A percentile compares a stretch with the other conserved stretches of the same genome.
These are phyloP conservation scores for Gymnopilus junonius DNA, from an alignment of 768 basidiomycete species.

Conservation along the genomic window DNA sequence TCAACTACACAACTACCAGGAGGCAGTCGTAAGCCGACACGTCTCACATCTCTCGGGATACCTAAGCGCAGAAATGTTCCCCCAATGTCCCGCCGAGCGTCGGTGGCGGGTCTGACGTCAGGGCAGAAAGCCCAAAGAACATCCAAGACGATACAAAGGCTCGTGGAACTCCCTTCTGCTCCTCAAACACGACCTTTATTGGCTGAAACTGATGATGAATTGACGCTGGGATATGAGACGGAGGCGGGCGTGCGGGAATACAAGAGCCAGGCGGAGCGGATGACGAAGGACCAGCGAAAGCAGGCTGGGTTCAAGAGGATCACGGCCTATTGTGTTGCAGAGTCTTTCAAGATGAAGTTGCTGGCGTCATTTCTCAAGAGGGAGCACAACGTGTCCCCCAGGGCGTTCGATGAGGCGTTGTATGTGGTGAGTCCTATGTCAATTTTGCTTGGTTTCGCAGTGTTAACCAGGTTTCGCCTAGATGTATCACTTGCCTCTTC, in stretches of 20 bases:
- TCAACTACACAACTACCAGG: conserved; percentile 30
- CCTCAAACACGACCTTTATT: conserved; percentile 81
- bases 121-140: conserved; percentile 71
- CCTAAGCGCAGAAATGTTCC: conserved; percentile 25
- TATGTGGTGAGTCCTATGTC: conserved; percentile 75
- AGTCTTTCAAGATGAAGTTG: conserved; percentile 83
- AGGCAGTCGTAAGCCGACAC: conserved; percentile 33
- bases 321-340: conserved; percentile 90
- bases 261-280: conserved; percentile 86
- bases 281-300: conserved; percentile 86
- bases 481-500: conserved; percentile 91
- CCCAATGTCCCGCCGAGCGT: conserved; percentile 38
- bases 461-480: conserved; percentile 28
- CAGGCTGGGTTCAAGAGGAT: conserved; percentile 80
- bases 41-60: conserved; percentile 32
- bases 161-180: conserved; percentile 87
- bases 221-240: conserved; percentile 65
- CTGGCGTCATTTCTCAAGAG: conserved; percentile 86
- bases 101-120: conserved; percentile 42
- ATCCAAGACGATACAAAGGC: conserved; percentile 90
- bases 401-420: conserved; percentile 91
- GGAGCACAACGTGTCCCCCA: conserved; percentile 87
- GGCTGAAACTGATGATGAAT: conserved; percentile 44
- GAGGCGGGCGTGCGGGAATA: conserved; percentile 73
- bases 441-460: not conserved